Percentiles rank a stretch among this genome's conserved stretches.
These are phyloP conservation scores for Nyctanthes arbortristis DNA, from an alignment of 257 asterid genomes.

Conservation along the genomic window DNA sequence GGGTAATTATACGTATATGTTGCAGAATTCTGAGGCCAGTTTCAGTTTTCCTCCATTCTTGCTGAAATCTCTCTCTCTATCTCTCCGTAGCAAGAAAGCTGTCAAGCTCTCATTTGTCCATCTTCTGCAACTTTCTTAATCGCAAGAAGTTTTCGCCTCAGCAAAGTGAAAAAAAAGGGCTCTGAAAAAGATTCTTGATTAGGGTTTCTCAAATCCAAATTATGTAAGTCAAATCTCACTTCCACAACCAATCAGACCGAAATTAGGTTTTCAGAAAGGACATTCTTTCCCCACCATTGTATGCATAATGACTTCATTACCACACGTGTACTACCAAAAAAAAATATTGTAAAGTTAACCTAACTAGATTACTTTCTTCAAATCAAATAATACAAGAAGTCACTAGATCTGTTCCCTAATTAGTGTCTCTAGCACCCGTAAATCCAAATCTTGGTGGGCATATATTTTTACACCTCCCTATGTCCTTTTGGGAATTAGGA, in stretches of 20 bases:
- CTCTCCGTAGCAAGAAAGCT: slow-evolving; percentile 35
- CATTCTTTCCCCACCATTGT: too few relatives aligned
- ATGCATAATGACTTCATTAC: neutral
- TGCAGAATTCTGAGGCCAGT: slow-evolving; percentile 46
- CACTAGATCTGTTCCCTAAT: neutral
- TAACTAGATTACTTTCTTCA: slow-evolving; percentile 37
- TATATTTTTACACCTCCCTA: neutral
- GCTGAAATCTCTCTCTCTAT: slow-evolving; percentile 16
- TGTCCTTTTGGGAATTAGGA: neutral
- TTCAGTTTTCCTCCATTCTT: slow-evolving; percentile 38
- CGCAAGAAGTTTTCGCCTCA: slow-evolving; percentile 28
- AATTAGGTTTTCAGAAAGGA: slow-evolving; percentile 22
- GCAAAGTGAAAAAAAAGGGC: slow-evolving; percentile 33
- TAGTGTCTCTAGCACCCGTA: neutral
- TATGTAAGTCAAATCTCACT: neutral
- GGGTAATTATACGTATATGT: slow-evolving; percentile 19
- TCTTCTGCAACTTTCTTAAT: slow-evolving; percentile 31
- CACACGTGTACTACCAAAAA: neutral
- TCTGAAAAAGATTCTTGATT: slow-evolving; percentile 25
- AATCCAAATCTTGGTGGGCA: neutral
- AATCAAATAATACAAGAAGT: neutral
- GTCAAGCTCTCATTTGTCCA: slow-evolving; percentile 55
- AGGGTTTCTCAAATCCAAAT: neutral
- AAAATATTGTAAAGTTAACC: slow-evolving; percentile 25
- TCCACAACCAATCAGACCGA: slow-evolving; percentile 16